Percentiles rank a stretch among this genome's conserved stretches.
Conservation (phyloP, 768 basidiomycete genomes). For the Pleurotus djamor region DNA sequence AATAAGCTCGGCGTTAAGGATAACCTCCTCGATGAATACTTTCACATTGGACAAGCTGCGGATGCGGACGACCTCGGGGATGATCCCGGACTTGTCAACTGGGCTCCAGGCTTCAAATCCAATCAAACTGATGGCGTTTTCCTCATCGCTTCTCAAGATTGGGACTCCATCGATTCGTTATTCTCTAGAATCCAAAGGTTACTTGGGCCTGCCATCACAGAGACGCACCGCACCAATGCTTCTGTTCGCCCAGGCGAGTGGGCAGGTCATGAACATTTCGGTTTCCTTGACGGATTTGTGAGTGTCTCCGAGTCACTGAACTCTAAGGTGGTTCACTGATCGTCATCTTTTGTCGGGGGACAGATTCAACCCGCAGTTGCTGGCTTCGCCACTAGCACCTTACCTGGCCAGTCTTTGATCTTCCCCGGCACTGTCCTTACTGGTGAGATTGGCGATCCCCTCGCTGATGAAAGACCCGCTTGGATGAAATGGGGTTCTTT, state of each 20-base stretch:
- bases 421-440: slow-evolving; percentile 2
- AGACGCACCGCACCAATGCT: background rate
- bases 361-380: slow-evolving; percentile 3
- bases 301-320: no score
- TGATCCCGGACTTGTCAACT: background rate
- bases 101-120: background rate
- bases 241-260: background rate
- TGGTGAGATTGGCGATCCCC: background rate
- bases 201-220: background rate
- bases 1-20: background rate
- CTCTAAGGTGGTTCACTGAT: no score
- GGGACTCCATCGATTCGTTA: background rate
- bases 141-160: slow-evolving; percentile 1
- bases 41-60: background rate
- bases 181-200: background rate
- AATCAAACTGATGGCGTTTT: slow-evolving; percentile 2
- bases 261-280: slow-evolving; percentile 2
- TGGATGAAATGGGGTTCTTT: slow-evolving; percentile 6
- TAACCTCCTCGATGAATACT: background rate
- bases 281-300: slow-evolving; percentile 4
- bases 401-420: background rate
- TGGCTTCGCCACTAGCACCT: background rate
- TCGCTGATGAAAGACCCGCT: background rate
- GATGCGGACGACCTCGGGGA: background rate
- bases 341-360: no score